These are phyloP conservation scores for Leccinellum albellum DNA, from an alignment of 768 basidiomycete species.

Conservation along the genomic window DNA sequence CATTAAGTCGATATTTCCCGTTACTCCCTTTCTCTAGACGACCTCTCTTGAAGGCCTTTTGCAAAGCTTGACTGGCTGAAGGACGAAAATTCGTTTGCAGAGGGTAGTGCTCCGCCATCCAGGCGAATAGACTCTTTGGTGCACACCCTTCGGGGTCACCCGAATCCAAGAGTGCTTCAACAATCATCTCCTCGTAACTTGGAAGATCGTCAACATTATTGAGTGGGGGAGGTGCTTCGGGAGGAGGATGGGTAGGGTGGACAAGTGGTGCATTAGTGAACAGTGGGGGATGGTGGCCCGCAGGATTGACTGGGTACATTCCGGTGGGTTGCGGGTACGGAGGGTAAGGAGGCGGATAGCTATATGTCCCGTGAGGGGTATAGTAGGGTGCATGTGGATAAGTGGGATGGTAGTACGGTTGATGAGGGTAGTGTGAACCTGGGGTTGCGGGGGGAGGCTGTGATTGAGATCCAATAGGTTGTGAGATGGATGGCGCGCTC, in stretches of 20 bases:
- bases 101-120: slow-evolving; percentile 82
- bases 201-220: slow-evolving; percentile 56
- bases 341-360: slow-evolving; percentile 39
- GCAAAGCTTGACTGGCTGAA: slow-evolving; percentile 84
- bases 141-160: slow-evolving; percentile 71
- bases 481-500: slow-evolving; percentile 15
- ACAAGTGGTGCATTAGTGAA: slow-evolving; percentile 36
- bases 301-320: slow-evolving; percentile 29
- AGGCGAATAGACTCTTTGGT: slow-evolving; percentile 78
- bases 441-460: slow-evolving; percentile 20
- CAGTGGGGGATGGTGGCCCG: slow-evolving; percentile 27
- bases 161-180: slow-evolving; percentile 66
- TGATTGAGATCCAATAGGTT: slow-evolving; percentile 18
- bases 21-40: slow-evolving; percentile 71
- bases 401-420: slow-evolving; percentile 53
- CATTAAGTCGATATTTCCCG: slow-evolving; percentile 73
- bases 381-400: slow-evolving; percentile 73
- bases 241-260: slow-evolving; percentile 31
- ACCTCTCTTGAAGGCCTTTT: slow-evolving; percentile 81
- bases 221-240: slow-evolving; percentile 24
- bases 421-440: slow-evolving; percentile 45
- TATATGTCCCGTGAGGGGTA: slow-evolving; percentile 34
- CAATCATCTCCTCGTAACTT: slow-evolving; percentile 91
- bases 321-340: slow-evolving; percentile 31
- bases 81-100: slow-evolving; percentile 86